These are phyloP conservation scores for Podaxis mareebaensis DNA, from an alignment of 768 basidiomycete genomes.

Conservation along the genomic window DNA sequence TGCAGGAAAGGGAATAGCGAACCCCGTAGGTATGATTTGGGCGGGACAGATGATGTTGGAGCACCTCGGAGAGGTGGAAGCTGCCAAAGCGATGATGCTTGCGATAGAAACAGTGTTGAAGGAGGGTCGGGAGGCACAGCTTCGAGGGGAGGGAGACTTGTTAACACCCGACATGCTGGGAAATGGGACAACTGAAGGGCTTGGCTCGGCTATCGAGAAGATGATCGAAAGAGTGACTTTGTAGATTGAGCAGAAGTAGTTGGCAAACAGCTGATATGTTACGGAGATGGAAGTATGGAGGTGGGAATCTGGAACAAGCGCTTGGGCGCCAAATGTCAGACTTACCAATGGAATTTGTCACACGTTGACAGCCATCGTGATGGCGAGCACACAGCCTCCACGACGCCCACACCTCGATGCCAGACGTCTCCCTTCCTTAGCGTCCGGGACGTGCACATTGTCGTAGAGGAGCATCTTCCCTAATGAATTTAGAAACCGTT, in stretches of 20 bases:
- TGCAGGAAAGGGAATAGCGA: constrained; percentile 52
- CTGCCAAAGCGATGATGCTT: constrained; percentile 38
- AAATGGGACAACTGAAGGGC: constrained; percentile 35
- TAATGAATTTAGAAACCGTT: background rate
- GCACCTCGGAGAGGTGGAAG: constrained; percentile 40
- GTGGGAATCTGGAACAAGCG: background rate
- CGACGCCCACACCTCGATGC: background rate
- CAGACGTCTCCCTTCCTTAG: background rate
- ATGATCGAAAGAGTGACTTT: constrained; percentile 12
- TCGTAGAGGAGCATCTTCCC: background rate
- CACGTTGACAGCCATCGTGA: background rate
- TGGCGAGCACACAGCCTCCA: background rate
- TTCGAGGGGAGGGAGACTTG: constrained; percentile 26
- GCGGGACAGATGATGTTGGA: constrained; percentile 57
- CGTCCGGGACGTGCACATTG: background rate
- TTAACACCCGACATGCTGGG: constrained; percentile 41
- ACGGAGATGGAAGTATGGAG: background rate
- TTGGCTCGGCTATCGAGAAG: constrained; percentile 33
- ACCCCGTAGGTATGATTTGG: constrained; percentile 59
- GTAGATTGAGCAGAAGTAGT: background rate
- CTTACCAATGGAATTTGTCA: background rate
- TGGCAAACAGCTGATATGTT: background rate
- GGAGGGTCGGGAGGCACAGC: constrained; percentile 27
- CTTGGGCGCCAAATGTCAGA: background rate
- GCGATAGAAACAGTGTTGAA: constrained; percentile 40